Evolutionary conservation across 2,329 filamentous ascomycete genomes (phyloP).

Genomic region (Cytospora piceae): DNA sequence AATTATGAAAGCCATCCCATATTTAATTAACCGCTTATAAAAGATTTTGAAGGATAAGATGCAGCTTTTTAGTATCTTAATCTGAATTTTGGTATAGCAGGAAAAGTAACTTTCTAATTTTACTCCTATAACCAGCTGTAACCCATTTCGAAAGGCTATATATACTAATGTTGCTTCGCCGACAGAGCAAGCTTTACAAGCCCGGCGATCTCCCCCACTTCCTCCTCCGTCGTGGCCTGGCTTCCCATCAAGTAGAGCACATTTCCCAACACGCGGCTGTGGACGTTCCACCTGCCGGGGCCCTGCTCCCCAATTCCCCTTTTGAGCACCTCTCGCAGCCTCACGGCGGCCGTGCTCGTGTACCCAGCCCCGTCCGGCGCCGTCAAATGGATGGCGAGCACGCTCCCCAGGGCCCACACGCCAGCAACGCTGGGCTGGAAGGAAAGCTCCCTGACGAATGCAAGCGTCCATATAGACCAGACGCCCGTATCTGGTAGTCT

Average conservation of each 20-base stretch:
- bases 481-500: background rate
- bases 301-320: conserved; percentile 33
- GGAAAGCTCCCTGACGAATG: background rate
- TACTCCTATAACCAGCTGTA: no score
- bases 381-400: conserved; percentile 57
- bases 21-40: no score
- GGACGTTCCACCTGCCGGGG: conserved; percentile 52
- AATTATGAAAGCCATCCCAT: no score
- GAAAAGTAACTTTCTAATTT: no score
- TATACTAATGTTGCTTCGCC: background rate
- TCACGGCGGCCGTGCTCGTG: conserved; percentile 49
- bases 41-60: no score
- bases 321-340: conserved; percentile 46
- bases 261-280: conserved; percentile 59
- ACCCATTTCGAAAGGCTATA: no score
- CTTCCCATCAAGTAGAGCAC: conserved; percentile 63
- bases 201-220: conserved; percentile 32
- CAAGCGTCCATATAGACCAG: conserved; percentile 30
- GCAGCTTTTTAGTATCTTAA: no score
- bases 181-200: background rate
- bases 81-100: no score
- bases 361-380: conserved; percentile 50
- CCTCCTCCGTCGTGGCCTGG: conserved; percentile 44
- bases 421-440: background rate
- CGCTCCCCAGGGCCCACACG: background rate